Evolutionary conservation across 179 eudicot genomes (phyloP).

Genomic region (Carnegiea gigantea): DNA sequence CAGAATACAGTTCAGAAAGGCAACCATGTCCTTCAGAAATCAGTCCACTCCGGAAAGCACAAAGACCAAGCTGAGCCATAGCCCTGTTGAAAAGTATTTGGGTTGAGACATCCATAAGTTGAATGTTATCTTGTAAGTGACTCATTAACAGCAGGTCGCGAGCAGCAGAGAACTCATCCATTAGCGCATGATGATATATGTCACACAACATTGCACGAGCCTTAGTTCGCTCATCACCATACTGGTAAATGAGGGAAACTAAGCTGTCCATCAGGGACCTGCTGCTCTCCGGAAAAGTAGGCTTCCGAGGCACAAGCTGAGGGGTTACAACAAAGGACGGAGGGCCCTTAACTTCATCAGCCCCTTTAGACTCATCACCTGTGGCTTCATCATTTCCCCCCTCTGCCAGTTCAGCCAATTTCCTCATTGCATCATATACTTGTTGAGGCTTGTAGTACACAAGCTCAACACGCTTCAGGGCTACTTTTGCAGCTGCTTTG

Average conservation of each 20-base stretch:
- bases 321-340: slow-evolving; percentile 70
- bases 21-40: slow-evolving; percentile 76
- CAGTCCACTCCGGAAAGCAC: slow-evolving; percentile 78
- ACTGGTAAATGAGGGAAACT: slow-evolving; percentile 78
- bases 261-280: slow-evolving; percentile 66
- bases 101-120: slow-evolving; percentile 84
- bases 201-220: slow-evolving; percentile 98
- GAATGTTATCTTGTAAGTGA: slow-evolving; percentile 84
- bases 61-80: slow-evolving; percentile 91
- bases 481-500: slow-evolving; percentile 77
- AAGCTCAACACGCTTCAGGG: slow-evolving; percentile 36
- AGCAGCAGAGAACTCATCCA: slow-evolving; percentile 73
- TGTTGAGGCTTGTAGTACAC: slow-evolving; percentile 82
- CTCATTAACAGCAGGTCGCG: slow-evolving; percentile 77
- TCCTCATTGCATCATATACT: slow-evolving; percentile 86
- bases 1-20: slow-evolving; percentile 80
- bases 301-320: slow-evolving; percentile 50
- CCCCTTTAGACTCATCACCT: slow-evolving; percentile 31
- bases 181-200: slow-evolving; percentile 85
- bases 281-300: too few species aligned
- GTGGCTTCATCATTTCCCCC: slow-evolving; percentile 39
- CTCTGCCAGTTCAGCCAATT: slow-evolving; percentile 59
- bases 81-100: slow-evolving; percentile 91
- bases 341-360: slow-evolving; percentile 52
- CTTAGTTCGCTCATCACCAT: slow-evolving; percentile 87